Conservation (phyloP, 306 rosid genomes). For the Citrullus colocynthis region DNA sequence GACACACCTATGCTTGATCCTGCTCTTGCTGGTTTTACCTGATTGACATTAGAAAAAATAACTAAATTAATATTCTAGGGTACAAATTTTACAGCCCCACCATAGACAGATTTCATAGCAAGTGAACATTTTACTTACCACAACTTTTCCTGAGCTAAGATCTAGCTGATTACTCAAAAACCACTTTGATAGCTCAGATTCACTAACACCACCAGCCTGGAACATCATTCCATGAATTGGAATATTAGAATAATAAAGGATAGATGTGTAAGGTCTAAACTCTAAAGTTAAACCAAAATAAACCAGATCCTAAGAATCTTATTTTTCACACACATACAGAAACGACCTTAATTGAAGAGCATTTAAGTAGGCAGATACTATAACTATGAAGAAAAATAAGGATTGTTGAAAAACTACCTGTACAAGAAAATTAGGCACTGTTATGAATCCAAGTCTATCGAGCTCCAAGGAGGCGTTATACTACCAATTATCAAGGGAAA, state of each 20-base stretch:
- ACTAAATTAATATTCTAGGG: neutral
- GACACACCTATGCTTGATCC: conserved; percentile 93
- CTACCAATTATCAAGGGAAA: conserved; percentile 33
- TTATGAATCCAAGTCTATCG: conserved; percentile 47
- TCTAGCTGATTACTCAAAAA: conserved; percentile 53
- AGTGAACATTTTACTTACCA: conserved; percentile 43
- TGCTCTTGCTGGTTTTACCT: conserved; percentile 91
- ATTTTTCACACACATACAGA: neutral
- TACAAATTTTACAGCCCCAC: conserved; percentile 8
- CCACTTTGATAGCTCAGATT: conserved; percentile 64
- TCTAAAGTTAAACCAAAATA: neutral
- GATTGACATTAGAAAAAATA: conserved; percentile 5
- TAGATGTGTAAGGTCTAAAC: neutral
- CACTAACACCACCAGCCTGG: conserved; percentile 45
- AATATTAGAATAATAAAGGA: conserved; percentile 11
- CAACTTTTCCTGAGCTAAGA: conserved; percentile 67
- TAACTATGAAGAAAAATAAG: neutral
- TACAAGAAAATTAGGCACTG: conserved; percentile 62
- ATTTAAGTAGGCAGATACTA: neutral
- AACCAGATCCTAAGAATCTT: neutral
- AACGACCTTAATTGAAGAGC: neutral
- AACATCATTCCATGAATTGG: conserved; percentile 17
- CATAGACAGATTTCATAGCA: neutral
- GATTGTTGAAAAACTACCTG: conserved; percentile 32
- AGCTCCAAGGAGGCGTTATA: conserved; percentile 81